Base-by-base conservation (phyloP, 2,329 filamentous ascomycete genomes). In the Corinectria fuckeliana region DNA sequence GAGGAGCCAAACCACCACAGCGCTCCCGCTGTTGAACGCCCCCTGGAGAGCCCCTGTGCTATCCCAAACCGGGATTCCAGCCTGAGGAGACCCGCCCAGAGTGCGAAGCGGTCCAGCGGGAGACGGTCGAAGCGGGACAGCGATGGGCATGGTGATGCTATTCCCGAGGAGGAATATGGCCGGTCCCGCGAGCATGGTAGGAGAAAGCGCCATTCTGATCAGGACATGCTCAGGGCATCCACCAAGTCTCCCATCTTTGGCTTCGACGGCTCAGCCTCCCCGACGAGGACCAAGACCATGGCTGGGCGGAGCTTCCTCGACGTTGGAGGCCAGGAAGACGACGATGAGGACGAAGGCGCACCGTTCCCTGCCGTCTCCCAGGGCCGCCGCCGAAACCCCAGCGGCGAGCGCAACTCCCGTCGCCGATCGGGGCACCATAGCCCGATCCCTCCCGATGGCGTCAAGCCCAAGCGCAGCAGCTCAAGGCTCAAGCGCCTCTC, bases 11-110 rank as follows among this genome's bases (percentile, higher is more conserved):
- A 62, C 20, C 61, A 50, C 1, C 58, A 61, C 8, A 68, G 66
- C 50, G 68, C 69, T n/a, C 68, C 75, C 10, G 64, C 72, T 0
- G 68, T 71, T 13, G 64, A 67, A 11, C 66, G 66, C 5, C 56
- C 62, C 36, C 63, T 67, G 61, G 66, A 69, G 23, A 82, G 77
- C 53, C 81, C 82, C 2, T 78, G 83, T 48, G 75, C 81, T 7
- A 91, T 92, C 53, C 90, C 90, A 0, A 74, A 81, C 7, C 83
- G 89, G 56, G 88, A 91, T 55, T 92, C 89, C 1, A 92, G 89
- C 34, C 76, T 91, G 32, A 79, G 85, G 50, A 90, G 85, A 67
- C 80, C 84, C 1, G 81, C 81, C 8, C 75, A 78, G 18, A 81
- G 79, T 41, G 79, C 77, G 9, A 87, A 82, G 73, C 81, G 86